Evolutionary conservation across 2,329 filamentous ascomycete genomes (phyloP).

Genomic region (Calycina marina): DNA sequence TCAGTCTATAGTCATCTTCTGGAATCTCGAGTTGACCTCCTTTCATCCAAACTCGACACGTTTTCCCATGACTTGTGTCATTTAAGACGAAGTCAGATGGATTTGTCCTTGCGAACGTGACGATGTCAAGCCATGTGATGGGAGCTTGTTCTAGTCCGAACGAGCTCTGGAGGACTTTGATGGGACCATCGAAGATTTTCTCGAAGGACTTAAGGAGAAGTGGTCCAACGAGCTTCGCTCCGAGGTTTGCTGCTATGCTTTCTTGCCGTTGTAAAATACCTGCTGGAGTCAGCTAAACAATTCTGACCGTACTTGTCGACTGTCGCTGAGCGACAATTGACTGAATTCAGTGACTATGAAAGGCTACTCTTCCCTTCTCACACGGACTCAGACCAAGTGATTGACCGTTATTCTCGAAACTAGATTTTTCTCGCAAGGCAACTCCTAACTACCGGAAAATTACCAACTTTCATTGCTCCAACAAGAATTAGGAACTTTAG

Average conservation of each 20-base stretch:
- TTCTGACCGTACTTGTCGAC: too few species aligned
- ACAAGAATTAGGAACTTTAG: too few species aligned
- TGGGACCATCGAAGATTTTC: constrained; percentile 69
- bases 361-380: too few species aligned
- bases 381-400: too few species aligned
- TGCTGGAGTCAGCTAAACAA: constrained; percentile 12
- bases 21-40: constrained; percentile 72
- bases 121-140: constrained; percentile 73
- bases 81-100: constrained; percentile 64
- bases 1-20: constrained; percentile 77
- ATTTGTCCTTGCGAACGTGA: constrained; percentile 69
- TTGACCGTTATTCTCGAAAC: too few species aligned
- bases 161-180: constrained; percentile 31
- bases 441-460: too few species aligned
- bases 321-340: too few species aligned
- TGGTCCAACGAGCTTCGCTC: constrained; percentile 68
- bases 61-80: constrained; percentile 53
- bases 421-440: too few species aligned
- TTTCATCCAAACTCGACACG: constrained; percentile 72
- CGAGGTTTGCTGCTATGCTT: constrained; percentile 72
- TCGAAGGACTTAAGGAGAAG: constrained; percentile 79
- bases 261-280: constrained; percentile 74
- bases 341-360: too few species aligned
- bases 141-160: constrained; percentile 43
- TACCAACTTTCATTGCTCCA: too few species aligned